Percentiles rank a stretch among this genome's conserved stretches.
phyloP scores from a whole-genome alignment of 495 filamentous ascomycete genomes.

The Venustampulla echinocandica region DNA sequence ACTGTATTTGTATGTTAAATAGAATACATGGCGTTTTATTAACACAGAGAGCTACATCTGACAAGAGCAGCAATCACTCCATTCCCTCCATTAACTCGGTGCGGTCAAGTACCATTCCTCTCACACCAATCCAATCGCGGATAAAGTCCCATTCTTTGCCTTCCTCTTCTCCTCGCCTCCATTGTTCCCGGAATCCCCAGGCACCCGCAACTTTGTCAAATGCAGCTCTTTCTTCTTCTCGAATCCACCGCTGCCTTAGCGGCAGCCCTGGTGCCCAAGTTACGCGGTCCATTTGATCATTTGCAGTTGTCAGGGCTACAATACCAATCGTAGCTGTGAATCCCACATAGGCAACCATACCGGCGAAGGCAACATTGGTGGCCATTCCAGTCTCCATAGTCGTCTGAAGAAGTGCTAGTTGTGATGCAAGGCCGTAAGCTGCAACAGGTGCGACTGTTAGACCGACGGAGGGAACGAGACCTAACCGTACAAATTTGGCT shows the following conservation, averaged over 20 bases:
- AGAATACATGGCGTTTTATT: no score
- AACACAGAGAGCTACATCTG: no score
- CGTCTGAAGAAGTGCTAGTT: slow-evolving; percentile 52
- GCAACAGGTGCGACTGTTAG: slow-evolving; percentile 55
- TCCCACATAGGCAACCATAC: slow-evolving; percentile 70
- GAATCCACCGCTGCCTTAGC: slow-evolving; percentile 75
- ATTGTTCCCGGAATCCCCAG: slow-evolving; percentile 83
- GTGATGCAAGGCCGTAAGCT: slow-evolving; percentile 56
- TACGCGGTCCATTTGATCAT: slow-evolving; percentile 91
- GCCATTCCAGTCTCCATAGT: slow-evolving; percentile 62
- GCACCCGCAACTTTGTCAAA: slow-evolving; percentile 74
- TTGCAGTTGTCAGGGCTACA: slow-evolving; percentile 74
- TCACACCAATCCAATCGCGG: slow-evolving; percentile 66
- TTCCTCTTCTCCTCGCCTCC: slow-evolving; percentile 78
- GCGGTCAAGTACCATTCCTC: slow-evolving; percentile 83
- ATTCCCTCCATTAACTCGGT: slow-evolving; percentile 67
- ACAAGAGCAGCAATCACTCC: no score
- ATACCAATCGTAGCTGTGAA: slow-evolving; percentile 71
- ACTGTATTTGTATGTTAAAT: no score
- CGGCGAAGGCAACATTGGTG: slow-evolving; percentile 70
- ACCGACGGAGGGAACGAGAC: slow-evolving; percentile 21
- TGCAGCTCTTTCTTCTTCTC: slow-evolving; percentile 88
- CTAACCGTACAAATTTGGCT: slow-evolving; percentile 46
- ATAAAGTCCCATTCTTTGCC: slow-evolving; percentile 82
- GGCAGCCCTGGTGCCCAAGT: slow-evolving; percentile 77